Conservation (phyloP, 129 eudicot species). For the Ambrosia artemisiifolia region DNA sequence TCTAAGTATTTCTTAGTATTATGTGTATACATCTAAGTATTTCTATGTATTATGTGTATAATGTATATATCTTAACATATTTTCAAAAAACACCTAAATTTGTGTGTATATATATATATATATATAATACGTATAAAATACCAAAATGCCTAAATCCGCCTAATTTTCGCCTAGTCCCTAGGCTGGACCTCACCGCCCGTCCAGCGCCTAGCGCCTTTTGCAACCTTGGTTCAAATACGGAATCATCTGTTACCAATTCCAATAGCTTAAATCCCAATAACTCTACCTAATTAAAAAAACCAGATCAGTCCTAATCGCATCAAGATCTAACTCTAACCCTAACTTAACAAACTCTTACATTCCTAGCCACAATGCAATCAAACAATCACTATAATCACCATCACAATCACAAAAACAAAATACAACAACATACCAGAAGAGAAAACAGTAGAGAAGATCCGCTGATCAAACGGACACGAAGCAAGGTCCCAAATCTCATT, state of each 20-base stretch:
- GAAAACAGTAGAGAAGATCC: slow-evolving; percentile 85
- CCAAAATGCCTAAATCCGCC: no score
- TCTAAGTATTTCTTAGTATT: no score
- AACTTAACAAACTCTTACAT: slow-evolving; percentile 6
- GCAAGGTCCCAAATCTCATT: slow-evolving; percentile 98
- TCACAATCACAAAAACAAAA: background rate
- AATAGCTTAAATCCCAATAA: slow-evolving; percentile 5
- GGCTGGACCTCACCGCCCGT: no score
- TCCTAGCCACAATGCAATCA: background rate
- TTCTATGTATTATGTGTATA: no score
- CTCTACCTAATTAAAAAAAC: background rate
- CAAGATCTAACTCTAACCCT: slow-evolving; percentile 14
- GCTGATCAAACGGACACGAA: slow-evolving; percentile 93
- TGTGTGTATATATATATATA: no score
- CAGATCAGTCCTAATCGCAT: slow-evolving; percentile 16
- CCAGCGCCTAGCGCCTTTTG: no score
- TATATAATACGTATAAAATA: no score
- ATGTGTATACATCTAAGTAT: no score
- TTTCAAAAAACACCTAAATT: no score
- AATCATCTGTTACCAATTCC: background rate
- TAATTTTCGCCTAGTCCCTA: no score
- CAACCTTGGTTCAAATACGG: background rate
- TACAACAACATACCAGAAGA: slow-evolving; percentile 55
- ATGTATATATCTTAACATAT: no score
- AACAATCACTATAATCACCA: background rate